phyloP scores from a whole-genome alignment of 2,329 filamentous ascomycete genomes.

The Ophiostoma himal-ulmi region DNA sequence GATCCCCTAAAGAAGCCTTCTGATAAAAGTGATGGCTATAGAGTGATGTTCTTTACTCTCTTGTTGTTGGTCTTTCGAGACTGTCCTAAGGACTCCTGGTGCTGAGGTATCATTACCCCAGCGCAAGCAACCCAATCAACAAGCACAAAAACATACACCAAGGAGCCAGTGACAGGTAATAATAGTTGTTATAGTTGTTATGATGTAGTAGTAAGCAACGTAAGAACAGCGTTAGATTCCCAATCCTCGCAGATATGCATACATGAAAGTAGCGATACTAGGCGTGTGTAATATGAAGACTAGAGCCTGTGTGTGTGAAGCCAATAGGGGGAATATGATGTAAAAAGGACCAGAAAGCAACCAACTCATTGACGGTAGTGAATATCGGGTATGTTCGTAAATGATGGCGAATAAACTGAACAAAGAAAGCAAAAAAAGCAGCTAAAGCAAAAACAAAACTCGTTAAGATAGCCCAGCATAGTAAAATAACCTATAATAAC shows the following conservation, averaged over 20 bases:
- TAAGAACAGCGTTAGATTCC: not conserved
- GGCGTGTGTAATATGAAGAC: no score
- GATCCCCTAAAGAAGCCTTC: not conserved
- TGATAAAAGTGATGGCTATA: not conserved
- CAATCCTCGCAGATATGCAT: not conserved
- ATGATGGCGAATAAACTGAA: not conserved
- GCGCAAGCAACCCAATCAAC: not conserved
- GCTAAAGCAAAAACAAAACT: not conserved
- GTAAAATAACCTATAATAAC: not conserved
- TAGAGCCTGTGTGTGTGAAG: not conserved
- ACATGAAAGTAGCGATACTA: not conserved
- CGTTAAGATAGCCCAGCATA: not conserved
- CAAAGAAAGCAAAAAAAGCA: not conserved
- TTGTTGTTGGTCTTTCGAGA: not conserved
- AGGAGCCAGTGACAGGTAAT: not conserved
- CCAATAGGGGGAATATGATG: conserved; percentile 10
- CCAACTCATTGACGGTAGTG: not conserved
- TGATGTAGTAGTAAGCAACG: not conserved
- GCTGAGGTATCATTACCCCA: not conserved
- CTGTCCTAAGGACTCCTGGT: not conserved
- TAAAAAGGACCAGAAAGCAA: not conserved
- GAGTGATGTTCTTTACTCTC: not conserved
- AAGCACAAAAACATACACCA: not conserved
- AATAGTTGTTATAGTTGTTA: not conserved
- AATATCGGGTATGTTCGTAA: conserved; percentile 11